A percentile compares a stretch with the other conserved stretches of the same genome.
Conservation (phyloP, 345 rosid genomes). For the Dipteronia sinensis region DNA sequence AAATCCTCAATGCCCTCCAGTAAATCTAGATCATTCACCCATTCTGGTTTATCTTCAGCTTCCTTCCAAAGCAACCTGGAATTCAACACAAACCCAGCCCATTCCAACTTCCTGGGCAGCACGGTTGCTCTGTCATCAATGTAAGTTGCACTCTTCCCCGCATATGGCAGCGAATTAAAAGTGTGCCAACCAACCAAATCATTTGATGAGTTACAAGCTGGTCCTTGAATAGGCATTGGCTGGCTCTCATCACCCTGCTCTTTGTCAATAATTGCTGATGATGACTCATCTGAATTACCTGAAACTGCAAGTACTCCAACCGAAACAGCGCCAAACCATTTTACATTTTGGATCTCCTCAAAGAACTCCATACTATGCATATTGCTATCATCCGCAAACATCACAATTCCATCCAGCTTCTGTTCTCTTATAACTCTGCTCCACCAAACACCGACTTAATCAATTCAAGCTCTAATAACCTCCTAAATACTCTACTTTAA, state of each 20-base stretch:
- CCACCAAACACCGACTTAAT: constrained; percentile 31
- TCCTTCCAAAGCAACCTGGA: constrained; percentile 91
- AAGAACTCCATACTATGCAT: constrained; percentile 98
- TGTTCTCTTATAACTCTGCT: constrained; percentile 73
- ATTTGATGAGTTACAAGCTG: constrained; percentile 82
- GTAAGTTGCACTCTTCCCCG: constrained; percentile 58
- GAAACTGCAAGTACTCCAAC: constrained; percentile 81
- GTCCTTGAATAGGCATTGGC: constrained; percentile 85
- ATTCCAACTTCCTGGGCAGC: constrained; percentile 82
- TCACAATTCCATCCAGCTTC: constrained; percentile 92
- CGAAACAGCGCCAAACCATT: constrained; percentile 89
- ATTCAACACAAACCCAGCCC: constrained; percentile 97
- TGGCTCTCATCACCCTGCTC: constrained; percentile 42
- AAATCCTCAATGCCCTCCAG: constrained; percentile 44
- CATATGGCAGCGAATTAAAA: constrained; percentile 66
- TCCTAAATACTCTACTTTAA: constrained; percentile 1
- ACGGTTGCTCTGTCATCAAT: constrained; percentile 86
- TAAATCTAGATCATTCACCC: constrained; percentile 72
- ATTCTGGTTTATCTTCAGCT: constrained; percentile 62
- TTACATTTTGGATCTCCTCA: constrained; percentile 88
- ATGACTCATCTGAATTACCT: constrained; percentile 50
- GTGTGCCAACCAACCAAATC: constrained; percentile 85
- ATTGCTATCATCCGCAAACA: constrained; percentile 96
- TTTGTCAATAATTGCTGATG: constrained; percentile 27
- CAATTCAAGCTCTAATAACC: constrained; percentile 19